Evolutionary conservation across 2,329 filamentous ascomycete species (phyloP), one percentile per base, ranked within the genome.

Genomic region (Fusarium aywerte): DNA sequence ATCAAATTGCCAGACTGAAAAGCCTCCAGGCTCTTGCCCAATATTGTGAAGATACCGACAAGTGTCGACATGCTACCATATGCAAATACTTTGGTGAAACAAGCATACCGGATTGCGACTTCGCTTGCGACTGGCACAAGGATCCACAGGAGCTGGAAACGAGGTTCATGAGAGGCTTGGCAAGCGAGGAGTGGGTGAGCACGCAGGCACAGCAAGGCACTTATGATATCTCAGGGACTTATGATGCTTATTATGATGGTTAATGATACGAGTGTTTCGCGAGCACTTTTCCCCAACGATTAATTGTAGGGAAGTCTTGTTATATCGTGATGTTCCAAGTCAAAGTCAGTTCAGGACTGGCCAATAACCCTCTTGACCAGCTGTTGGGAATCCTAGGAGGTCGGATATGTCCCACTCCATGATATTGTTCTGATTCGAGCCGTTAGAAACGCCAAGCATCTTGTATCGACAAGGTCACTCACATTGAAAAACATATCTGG

Each of bases 101-200:
- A 16, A 74, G 80, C 40, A 76, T 79, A 13, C 86, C 87, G 3
- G 80, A 81, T 20, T 94, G 91, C 71, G 87, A 92, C 68, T 91
- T 86, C 80, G 91, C 91, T 4, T 94, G 91, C 73, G 91, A 94
- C 76, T 91, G 87, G 80, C 91, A 92, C 75, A 93, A 93, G 77
- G 89, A 93, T 73, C 73, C 82, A 1, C 77, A 80, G 36, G 84
- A 80, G 16, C 76, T 93, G 62, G 84, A 85, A 71, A 83, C 77
- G 70, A 83, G 88, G 54, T 89, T 89, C 72, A 74, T 79, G 64
- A 82, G 76, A 55, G 85, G 86, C 2, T 73, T 90, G 62, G 85
- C 84, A 18, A 87, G 81, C 67, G 85, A 89, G 74, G 87, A 89
- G 72, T 90, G 82, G 80, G 83, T 90, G 49, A 87, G 85, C 71